Conservation (phyloP, 2,329 filamentous ascomycete genomes). For the Calonectria ilicicola region DNA sequence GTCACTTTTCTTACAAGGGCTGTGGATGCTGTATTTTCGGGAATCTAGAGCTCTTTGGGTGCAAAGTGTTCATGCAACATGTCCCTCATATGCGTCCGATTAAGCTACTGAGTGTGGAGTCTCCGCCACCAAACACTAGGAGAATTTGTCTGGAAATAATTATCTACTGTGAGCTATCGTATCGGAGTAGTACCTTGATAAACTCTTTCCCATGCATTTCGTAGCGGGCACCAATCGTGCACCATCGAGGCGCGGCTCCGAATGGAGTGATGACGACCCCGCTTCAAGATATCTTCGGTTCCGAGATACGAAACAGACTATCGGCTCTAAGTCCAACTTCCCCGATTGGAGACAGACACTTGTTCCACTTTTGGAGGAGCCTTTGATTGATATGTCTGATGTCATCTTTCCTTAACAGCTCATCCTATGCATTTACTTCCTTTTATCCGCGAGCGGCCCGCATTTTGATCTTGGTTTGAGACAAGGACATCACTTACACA, state of each 20-base stretch:
- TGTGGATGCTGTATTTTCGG: neutral
- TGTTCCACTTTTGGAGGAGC: conserved; percentile 11
- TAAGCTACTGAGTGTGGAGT: neutral
- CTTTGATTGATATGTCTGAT: neutral
- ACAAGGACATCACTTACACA: neutral
- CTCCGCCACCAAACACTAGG: neutral
- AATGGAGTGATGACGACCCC: neutral
- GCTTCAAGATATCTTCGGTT: conserved; percentile 7
- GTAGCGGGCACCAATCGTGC: neutral
- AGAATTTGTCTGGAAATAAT: neutral
- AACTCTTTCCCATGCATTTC: neutral
- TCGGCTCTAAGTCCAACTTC: neutral
- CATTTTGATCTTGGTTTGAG: neutral
- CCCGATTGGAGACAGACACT: conserved; percentile 6
- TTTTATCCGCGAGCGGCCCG: neutral
- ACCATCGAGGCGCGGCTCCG: neutral
- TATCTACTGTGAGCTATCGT: neutral
- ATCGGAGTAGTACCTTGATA: neutral
- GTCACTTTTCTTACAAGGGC: neutral
- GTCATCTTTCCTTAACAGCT: neutral
- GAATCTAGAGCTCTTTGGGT: neutral
- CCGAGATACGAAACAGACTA: neutral
- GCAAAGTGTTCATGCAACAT: neutral
- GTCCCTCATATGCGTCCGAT: neutral
- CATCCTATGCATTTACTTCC: neutral